Evolutionary conservation across 352 stramenopile genomes (phyloP).

Genomic region (Phytophthora melonis): DNA sequence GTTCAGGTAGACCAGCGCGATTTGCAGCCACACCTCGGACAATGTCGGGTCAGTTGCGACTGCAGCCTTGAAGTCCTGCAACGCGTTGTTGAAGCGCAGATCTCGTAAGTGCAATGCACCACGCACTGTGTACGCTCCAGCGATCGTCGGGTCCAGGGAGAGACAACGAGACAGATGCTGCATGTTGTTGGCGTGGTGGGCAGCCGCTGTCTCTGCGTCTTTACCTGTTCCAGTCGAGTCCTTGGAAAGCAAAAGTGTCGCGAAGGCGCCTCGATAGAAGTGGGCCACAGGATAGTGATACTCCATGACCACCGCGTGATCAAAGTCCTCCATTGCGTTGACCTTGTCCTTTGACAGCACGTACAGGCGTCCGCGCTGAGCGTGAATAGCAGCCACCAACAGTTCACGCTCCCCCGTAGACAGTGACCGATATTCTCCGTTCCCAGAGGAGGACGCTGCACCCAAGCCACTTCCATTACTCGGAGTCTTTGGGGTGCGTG

Average conservation of each 20-base stretch:
- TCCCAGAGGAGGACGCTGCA: not conserved
- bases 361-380: constrained; percentile 70
- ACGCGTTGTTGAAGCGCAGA: constrained; percentile 75
- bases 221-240: constrained; percentile 23
- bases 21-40: constrained; percentile 83
- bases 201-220: constrained; percentile 31
- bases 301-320: constrained; percentile 77
- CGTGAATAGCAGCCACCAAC: constrained; percentile 65
- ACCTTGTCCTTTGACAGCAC: constrained; percentile 64
- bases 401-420: constrained; percentile 57
- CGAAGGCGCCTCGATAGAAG: constrained; percentile 80
- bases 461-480: constrained; percentile 31
- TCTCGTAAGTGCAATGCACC: constrained; percentile 75
- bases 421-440: constrained; percentile 25
- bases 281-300: constrained; percentile 85
- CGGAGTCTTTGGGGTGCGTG: constrained; percentile 14
- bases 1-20: constrained; percentile 82
- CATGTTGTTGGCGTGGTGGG: constrained; percentile 50
- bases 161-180: constrained; percentile 73
- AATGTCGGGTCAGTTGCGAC: constrained; percentile 78
- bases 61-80: constrained; percentile 86
- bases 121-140: constrained; percentile 76
- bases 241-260: constrained; percentile 48
- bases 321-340: constrained; percentile 66
- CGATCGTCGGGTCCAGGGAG: constrained; percentile 78